These are phyloP conservation scores for Picochlorum costavermella DNA, from an alignment of 139 green algal genomes.

Conservation along the genomic window DNA sequence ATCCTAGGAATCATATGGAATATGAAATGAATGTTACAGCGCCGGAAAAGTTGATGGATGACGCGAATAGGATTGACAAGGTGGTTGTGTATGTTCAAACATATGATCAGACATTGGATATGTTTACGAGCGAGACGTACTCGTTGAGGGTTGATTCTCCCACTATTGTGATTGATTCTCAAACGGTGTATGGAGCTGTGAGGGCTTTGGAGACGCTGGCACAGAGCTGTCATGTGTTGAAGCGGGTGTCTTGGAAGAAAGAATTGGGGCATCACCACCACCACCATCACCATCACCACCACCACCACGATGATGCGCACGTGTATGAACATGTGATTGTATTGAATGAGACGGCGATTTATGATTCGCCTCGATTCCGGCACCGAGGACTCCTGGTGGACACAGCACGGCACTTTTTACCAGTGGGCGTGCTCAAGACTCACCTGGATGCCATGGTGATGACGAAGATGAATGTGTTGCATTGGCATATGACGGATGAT, in stretches of 20 bases:
- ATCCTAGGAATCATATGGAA: background rate
- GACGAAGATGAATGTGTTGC: constrained; percentile 52
- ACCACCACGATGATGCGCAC: background rate
- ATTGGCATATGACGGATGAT: constrained; percentile 57
- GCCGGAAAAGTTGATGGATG: constrained; percentile 4
- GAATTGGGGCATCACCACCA: background rate
- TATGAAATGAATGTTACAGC: constrained; percentile 1
- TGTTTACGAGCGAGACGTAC: constrained; percentile 41
- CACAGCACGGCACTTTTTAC: constrained; percentile 48
- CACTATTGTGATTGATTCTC: constrained; percentile 10
- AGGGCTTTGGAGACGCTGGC: constrained; percentile 43
- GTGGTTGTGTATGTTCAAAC: constrained; percentile 28
- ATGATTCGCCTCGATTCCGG: constrained; percentile 20
- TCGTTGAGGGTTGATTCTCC: constrained; percentile 20
- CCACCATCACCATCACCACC: background rate
- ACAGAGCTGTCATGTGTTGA: constrained; percentile 22
- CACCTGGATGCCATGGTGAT: constrained; percentile 49
- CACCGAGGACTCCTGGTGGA: constrained; percentile 53
- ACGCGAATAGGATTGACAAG: constrained; percentile 4
- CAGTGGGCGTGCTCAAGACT: constrained; percentile 18
- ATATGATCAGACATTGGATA: constrained; percentile 34
- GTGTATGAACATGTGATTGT: background rate
- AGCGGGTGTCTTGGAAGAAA: background rate
- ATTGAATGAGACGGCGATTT: constrained; percentile 3
- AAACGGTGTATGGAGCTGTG: constrained; percentile 40